Evolutionary conservation across 2,329 filamentous ascomycete genomes (phyloP), one percentile per base, ranked within the genome.

Genomic region (Colletotrichum eleusines): DNA sequence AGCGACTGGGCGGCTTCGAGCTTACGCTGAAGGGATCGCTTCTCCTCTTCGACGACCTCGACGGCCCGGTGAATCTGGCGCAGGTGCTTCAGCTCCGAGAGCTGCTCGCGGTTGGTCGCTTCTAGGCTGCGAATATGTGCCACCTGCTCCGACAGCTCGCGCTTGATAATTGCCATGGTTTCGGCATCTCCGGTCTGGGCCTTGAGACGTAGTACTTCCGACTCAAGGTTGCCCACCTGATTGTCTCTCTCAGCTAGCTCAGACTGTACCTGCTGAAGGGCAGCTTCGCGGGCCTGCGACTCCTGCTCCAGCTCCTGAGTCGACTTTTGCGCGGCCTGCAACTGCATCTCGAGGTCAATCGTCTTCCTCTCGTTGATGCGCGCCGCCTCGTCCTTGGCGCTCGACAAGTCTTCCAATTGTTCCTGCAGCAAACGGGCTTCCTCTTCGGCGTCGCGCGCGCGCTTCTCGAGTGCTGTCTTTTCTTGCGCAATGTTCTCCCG

Each of bases 21-120:
- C 77, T 90, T 94, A 40, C 91, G 90, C 79, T 96, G 92, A 28
- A 99, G 83, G 0, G 90, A 89, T 72, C 93, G 87, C 84, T 98
- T 98, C 83, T 99, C 94, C 79, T 99, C 96, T 78, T 99, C 94
- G 0, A 98, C 92, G 2, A 99, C 89, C 77, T 97, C 94, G 1
- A 97, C 91, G n/a, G 93, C 94, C 81, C 93, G 95, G 79, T 94
- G 91, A 4, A 92, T 83, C 74, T 94, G 92, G 18, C 94, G 91
- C 46, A 97, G 86, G 74, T 94, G 92, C 75, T 92, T 94, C 44
- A 99, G 83, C 78, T 99, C 95, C 0, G 87, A 81, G 18, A 89
- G 84, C 77, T 97, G 93, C 60, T 97, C 94, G 31, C 93, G 87
- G 73, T 94, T 97, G 44, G 89, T 89, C 0, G 89, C 87, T 79